phyloP scores from a whole-genome alignment of 106 monocot species.

The Iris macrosiphon region DNA sequence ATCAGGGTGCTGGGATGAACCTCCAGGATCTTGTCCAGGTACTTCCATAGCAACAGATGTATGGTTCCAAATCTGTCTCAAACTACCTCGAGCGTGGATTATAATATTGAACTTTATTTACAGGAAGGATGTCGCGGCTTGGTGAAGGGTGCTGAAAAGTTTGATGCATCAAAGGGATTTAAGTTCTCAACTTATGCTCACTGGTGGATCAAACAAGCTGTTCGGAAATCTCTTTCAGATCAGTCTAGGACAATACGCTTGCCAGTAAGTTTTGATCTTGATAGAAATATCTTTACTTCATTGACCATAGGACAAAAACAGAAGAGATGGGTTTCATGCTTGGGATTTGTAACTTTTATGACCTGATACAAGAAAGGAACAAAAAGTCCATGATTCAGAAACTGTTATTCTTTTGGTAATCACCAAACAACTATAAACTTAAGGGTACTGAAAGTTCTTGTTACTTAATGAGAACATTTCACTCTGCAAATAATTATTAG shows the following conservation, averaged over 20 bases:
- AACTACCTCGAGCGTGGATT: too few relatives aligned
- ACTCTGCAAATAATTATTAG: too few relatives aligned
- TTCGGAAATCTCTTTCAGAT: conserved; percentile 72
- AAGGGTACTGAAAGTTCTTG: too few relatives aligned
- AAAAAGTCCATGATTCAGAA: too few relatives aligned
- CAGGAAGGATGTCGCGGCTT: conserved; percentile 91
- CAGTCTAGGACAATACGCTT: conserved; percentile 80
- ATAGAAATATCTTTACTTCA: too few relatives aligned
- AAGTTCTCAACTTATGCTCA: conserved; percentile 96
- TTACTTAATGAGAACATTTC: too few relatives aligned
- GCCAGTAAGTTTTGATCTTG: conserved; percentile 71
- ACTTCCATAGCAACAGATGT: background rate
- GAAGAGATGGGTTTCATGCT: too few relatives aligned
- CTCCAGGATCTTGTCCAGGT: conserved; percentile 99
- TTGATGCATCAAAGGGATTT: conserved; percentile 93
- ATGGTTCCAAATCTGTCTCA: background rate
- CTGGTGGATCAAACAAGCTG: conserved; percentile 98
- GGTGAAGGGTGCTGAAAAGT: conserved; percentile 82
- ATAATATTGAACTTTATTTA: conserved; percentile 7
- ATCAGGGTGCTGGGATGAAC: conserved; percentile 73
- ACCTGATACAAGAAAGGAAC: too few relatives aligned
- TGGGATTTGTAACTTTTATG: too few relatives aligned
- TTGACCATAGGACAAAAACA: too few relatives aligned
- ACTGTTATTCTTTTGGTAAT: too few relatives aligned
- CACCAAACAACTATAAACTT: too few relatives aligned